Base-by-base conservation (phyloP, 371 early-diverging fungal species). In the Apophysomyces sp. region DNA sequence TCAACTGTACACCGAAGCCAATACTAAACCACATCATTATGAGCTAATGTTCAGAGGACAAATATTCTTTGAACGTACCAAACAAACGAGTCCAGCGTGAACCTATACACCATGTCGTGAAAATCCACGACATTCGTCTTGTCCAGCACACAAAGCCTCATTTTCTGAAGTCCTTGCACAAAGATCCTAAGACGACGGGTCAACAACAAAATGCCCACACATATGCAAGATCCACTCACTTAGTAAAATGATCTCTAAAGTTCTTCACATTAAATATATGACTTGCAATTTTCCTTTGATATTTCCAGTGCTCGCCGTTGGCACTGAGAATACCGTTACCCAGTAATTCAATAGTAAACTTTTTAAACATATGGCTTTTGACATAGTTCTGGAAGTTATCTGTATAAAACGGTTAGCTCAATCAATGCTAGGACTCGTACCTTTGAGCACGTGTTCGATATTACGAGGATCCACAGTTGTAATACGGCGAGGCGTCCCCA, bases 211-310 rank as follows among this genome's bases (percentile, higher is more conserved):
- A 7, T 16, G 4, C 9, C 9, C 24, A 9, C 21, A 18, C 9
- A 21, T 3, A 21, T n/a, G n/a, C n/a, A 18, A n/a, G 21, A 15
- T 16, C 6, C 26, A 28, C 65, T 44, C 74, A 59, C 80, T 76
- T 63, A 66, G 82, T 78, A 40, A 91, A 85, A 39, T 83, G 75
- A 27, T 89, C 84, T 57, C 89, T 81, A 57, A 90, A 91, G 66
- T 90, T 91, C 66, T 80, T 85, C 58, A 86, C 89, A 34, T 81
- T 86, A 62, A 92, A 93, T 15, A 92, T 86, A 37, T 81, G 78
- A 52, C 85, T 77, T 13, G 89, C 86, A 0, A 84, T 77, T 72
- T 91, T 92, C 30, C 91, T 72, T 58, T 90, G 89, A 53, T 74
- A 78, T 58, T 71, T 81, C 91, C 91, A 90, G 0, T 73, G 31